Percentiles rank a stretch among this genome's conserved stretches.
These are phyloP conservation scores for Cinnamomum chago DNA, from an alignment of 164 flowering plant genomes.

Conservation along the genomic window DNA sequence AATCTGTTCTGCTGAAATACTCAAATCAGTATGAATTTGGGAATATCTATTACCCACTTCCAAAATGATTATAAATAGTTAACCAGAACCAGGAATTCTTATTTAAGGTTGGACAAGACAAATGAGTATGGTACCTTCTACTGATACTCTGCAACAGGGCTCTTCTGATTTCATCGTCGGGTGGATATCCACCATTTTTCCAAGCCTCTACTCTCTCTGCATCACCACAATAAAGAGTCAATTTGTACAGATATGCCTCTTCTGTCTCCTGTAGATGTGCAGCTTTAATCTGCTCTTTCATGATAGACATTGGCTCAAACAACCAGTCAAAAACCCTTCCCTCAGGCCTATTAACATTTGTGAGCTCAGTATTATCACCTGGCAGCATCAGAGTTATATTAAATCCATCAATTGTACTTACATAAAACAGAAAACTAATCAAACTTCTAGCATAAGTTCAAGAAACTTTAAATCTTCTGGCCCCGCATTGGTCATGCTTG, in stretches of 20 bases:
- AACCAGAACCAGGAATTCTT: background rate
- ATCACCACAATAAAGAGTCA: conserved; percentile 28
- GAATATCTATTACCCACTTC: background rate
- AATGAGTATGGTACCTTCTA: conserved; percentile 24
- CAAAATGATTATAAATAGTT: background rate
- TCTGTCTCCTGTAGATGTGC: conserved; percentile 25
- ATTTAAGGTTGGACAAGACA: background rate
- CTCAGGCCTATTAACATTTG: conserved; percentile 35
- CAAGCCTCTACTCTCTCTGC: conserved; percentile 25
- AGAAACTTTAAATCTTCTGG: background rate
- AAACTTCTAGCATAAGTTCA: conserved; percentile 1
- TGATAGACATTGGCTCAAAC: conserved; percentile 36
- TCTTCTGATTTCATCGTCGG: conserved; percentile 32
- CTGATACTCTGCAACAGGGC: conserved; percentile 38
- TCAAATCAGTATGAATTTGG: background rate
- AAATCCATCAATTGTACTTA: background rate
- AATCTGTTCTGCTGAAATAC: background rate
- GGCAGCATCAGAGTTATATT: conserved; percentile 2
- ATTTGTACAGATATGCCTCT: conserved; percentile 24
- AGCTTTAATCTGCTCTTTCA: conserved; percentile 35
- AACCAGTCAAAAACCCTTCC: conserved; percentile 47
- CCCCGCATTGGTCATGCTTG: background rate
- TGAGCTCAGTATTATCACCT: conserved; percentile 35
- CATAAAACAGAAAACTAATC: background rate
- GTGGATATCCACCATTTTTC: conserved; percentile 38